Conservation (phyloP, 768 basidiomycete species). For the Phylloporus arenicola region DNA sequence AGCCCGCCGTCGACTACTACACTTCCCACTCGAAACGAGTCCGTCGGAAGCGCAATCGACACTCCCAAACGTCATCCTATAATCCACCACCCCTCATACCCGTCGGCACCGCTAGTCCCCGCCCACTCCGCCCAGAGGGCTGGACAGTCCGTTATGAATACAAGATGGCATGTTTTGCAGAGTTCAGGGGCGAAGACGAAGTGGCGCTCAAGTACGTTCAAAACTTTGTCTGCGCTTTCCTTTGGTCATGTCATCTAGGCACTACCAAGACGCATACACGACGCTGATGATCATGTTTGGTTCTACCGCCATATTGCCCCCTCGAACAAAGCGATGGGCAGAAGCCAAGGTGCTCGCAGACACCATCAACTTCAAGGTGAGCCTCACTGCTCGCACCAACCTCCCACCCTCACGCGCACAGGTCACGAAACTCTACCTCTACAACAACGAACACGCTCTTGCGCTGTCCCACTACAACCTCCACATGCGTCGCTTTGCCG, state of each 20-base stretch:
- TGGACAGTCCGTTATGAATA: constrained; percentile 98
- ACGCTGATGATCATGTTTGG: constrained; percentile 84
- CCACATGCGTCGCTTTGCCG: constrained; percentile 80
- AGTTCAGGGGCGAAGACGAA: constrained; percentile 89
- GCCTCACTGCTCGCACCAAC: background rate
- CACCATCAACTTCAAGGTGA: constrained; percentile 84
- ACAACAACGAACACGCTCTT: constrained; percentile 79
- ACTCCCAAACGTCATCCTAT: constrained; percentile 58
- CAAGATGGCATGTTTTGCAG: constrained; percentile 95
- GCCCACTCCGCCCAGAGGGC: constrained; percentile 74
- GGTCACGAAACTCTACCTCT: constrained; percentile 89
- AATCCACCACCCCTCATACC: constrained; percentile 42
- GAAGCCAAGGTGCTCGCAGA: constrained; percentile 97
- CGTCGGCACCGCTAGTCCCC: constrained; percentile 35
- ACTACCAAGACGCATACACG: constrained; percentile 91
- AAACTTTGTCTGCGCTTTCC: constrained; percentile 4
- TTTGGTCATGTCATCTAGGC: constrained; percentile 42
- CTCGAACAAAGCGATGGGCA: constrained; percentile 95
- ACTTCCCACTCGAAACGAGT: constrained; percentile 89
- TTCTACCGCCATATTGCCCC: constrained; percentile 78
- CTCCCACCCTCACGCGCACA: constrained; percentile 24
- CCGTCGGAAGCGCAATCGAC: constrained; percentile 79
- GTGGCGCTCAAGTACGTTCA: constrained; percentile 78
- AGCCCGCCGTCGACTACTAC: constrained; percentile 90
- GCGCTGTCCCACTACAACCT: constrained; percentile 78